Evolutionary conservation across 345 rosid species (phyloP), one percentile per base, ranked within the genome.

Genomic region (Dimocarpus longan): DNA sequence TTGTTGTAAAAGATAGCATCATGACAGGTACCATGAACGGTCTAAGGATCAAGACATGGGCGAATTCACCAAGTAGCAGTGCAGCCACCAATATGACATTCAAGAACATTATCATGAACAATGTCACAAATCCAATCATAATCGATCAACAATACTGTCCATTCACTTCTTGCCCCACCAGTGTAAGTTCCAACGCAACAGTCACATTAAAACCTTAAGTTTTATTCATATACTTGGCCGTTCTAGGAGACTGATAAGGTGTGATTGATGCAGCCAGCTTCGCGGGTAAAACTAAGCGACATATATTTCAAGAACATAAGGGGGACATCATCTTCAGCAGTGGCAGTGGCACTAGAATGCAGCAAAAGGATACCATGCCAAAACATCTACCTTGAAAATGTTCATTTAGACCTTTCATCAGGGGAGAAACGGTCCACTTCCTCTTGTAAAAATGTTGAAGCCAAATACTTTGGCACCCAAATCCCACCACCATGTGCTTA

Each of bases 1-100:
- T 91, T 0, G 82, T 85, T 37, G 90, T 92, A 9, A 88, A 66
- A 82, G 89, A 90, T 69, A 82, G 90, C 81, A 86, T 70, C 22
- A 82, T 90, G 76, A 84, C 60, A 32, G 80, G 88, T 68, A 87
- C 93, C 0, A 69, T 78, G 4, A 85, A 89, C 67, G 92, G 93
- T 50, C 82, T 88, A 54, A 81, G 93, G 84, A 91, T 89, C 80
- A 92, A 89, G 83, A 92, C 92, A 6, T 88, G 92, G 93, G 88
- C 91, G 9, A 66, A 87, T 67, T 92, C 91, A 42, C 89, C 87
- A 3, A 86, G 88, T 60, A 70, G 81, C 79, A 87, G 91, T 56
- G 64, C 85, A 18, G 95, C 92, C n/a, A 85, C 90, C 42, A 87
- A 90, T 70, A 87, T 91, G 88, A 87, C 88, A 24, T 88, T 89